Conservation (phyloP, 768 basidiomycete species). For the Lactarius evosmus region DNA sequence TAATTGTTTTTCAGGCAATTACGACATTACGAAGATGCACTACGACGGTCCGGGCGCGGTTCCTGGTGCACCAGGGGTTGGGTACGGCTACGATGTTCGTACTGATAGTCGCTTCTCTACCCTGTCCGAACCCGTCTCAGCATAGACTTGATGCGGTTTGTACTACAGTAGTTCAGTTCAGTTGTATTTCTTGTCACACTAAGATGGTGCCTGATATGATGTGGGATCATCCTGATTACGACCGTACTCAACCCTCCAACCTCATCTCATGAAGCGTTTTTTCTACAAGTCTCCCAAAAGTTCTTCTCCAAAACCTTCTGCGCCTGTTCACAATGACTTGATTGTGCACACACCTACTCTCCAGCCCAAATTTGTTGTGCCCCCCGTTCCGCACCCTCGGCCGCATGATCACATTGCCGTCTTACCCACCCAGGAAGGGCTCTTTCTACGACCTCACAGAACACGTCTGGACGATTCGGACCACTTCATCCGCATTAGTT, state of each 20-base stretch:
- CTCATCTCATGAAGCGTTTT: conserved; percentile 25
- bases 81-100: conserved; percentile 80
- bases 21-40: conserved; percentile 86
- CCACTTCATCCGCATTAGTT: conserved; percentile 50
- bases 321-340: conserved; percentile 1
- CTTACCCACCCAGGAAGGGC: conserved; percentile 53
- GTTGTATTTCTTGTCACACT: not conserved
- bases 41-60: conserved; percentile 81
- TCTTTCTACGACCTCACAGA: conserved; percentile 62
- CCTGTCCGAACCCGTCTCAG: conserved; percentile 39
- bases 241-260: not conserved
- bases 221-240: conserved; percentile 3
- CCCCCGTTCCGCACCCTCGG: conserved; percentile 71
- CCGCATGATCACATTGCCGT: conserved; percentile 69
- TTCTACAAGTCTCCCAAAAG: conserved; percentile 26
- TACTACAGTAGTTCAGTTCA: conserved; percentile 12
- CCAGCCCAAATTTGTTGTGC: conserved; percentile 62
- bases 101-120: conserved; percentile 54
- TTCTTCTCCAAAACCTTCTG: conserved; percentile 3
- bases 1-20: conserved; percentile 62
- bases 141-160: conserved; percentile 19
- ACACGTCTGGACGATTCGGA: conserved; percentile 33
- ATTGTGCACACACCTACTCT: conserved; percentile 36
- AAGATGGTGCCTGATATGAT: conserved; percentile 17
- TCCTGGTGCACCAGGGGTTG: conserved; percentile 57